These are phyloP conservation scores for Leccinellum albellum DNA, from an alignment of 768 basidiomycete genomes.

Conservation along the genomic window DNA sequence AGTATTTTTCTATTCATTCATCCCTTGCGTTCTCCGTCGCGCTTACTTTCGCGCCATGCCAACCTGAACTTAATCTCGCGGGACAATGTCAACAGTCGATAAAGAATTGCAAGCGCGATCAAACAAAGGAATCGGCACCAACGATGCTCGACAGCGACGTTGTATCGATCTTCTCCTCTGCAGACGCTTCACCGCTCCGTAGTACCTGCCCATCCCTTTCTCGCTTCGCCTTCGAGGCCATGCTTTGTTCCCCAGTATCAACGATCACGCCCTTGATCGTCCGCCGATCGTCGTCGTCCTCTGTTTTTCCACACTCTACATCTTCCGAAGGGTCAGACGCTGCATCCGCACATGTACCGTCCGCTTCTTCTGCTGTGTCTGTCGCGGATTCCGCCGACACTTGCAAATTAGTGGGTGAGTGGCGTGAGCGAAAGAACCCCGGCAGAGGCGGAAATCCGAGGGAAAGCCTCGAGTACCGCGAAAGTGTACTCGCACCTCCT, in stretches of 20 bases:
- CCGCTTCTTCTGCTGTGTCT: constrained; percentile 19
- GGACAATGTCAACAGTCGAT: background rate
- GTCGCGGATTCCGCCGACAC: constrained; percentile 20
- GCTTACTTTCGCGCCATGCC: constrained; percentile 7
- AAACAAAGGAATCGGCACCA: constrained; percentile 20
- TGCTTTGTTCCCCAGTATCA: constrained; percentile 13
- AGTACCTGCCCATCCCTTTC: constrained; percentile 6
- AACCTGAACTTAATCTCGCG: constrained; percentile 11
- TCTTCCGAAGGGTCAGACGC: constrained; percentile 7
- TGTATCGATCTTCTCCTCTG: constrained; percentile 22
- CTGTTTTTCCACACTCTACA: constrained; percentile 13
- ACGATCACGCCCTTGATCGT: constrained; percentile 32
- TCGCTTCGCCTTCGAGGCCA: constrained; percentile 10
- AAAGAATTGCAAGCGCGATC: constrained; percentile 2
- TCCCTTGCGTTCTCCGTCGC: constrained; percentile 17
- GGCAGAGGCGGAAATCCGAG: constrained; percentile 61
- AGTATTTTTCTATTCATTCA: constrained; percentile 13
- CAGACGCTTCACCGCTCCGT: constrained; percentile 6
- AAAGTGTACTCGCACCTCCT: constrained; percentile 26
- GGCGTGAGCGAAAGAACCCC: constrained; percentile 59
- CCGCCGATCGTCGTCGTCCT: constrained; percentile 45
- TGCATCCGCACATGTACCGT: constrained; percentile 8
- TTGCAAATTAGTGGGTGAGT: constrained; percentile 43
- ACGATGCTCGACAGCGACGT: constrained; percentile 13
- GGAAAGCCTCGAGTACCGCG: constrained; percentile 40